Evolutionary conservation across 108 stramenopile genomes (phyloP).

Genomic region (Skeletonema grethae): DNA sequence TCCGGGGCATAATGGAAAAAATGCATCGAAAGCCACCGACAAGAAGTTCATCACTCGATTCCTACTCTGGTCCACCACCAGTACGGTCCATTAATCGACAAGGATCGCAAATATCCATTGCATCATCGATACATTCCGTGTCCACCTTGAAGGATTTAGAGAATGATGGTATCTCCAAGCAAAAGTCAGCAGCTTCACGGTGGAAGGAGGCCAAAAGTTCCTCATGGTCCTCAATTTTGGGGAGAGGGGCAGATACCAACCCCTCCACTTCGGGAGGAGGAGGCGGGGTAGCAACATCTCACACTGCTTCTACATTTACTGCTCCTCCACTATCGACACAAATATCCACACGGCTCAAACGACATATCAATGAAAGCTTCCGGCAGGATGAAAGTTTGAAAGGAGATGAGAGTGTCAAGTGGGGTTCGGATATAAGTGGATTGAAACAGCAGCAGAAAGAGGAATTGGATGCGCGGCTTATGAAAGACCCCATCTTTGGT

Average conservation of each 20-base stretch:
- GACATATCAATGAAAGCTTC: neutral
- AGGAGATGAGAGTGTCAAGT: neutral
- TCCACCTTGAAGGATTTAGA: neutral
- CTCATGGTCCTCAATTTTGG: neutral
- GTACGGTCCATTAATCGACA: no score
- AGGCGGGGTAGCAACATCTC: no score
- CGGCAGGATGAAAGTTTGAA: neutral
- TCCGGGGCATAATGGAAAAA: neutral
- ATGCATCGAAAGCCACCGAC: no score
- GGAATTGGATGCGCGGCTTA: conserved; percentile 4
- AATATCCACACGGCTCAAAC: neutral
- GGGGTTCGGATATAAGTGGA: neutral
- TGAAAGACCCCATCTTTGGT: conserved; percentile 33
- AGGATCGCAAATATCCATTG: no score
- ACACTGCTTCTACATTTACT: neutral
- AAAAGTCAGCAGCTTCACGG: neutral
- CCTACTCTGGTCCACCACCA: no score
- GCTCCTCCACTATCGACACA: neutral
- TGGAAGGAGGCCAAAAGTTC: neutral
- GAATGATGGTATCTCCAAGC: neutral
- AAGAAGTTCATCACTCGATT: no score
- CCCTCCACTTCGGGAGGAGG: neutral
- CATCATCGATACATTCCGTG: neutral
- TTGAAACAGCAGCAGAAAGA: conserved; percentile 3
- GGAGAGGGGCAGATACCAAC: neutral